Percentiles rank a stretch among this genome's conserved stretches.
Conservation (phyloP, 2,329 filamentous ascomycete genomes). For the Colletotrichum sojae region DNA sequence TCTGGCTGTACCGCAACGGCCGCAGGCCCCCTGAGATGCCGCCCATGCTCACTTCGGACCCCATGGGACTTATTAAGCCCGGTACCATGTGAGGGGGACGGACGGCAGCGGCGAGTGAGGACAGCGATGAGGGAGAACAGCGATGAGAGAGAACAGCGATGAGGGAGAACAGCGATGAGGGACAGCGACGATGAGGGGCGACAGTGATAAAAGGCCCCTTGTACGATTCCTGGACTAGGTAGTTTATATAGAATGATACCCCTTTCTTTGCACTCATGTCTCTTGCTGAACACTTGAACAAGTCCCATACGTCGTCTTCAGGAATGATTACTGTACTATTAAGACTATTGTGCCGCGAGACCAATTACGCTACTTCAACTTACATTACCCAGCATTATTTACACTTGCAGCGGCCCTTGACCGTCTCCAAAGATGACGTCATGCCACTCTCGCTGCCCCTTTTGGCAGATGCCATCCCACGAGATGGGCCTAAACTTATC, state of each 20-base stretch:
- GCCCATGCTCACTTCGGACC: constrained; percentile 51
- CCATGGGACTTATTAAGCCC: constrained; percentile 54
- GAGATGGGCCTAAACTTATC: constrained; percentile 44
- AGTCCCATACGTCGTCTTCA: no score
- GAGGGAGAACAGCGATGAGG: no score
- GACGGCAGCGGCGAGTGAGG: no score
- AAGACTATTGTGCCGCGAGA: background rate
- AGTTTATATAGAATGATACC: constrained; percentile 34
- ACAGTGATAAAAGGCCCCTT: no score
- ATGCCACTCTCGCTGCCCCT: constrained; percentile 48
- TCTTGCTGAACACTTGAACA: no score
- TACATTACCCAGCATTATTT: background rate
- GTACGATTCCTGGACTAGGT: background rate
- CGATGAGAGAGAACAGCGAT: no score
- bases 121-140: no score
- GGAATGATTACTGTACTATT: no score
- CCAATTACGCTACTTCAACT: background rate
- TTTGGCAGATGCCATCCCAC: constrained; percentile 54
- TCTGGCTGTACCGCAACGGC: constrained; percentile 76
- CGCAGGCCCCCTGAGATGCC: constrained; percentile 62
- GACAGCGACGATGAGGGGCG: no score
- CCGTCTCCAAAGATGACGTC: constrained; percentile 52
- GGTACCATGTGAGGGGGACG: constrained; percentile 51
- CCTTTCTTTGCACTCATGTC: background rate
- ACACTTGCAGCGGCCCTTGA: constrained; percentile 47